Conservation (phyloP, 192 early-diverging fungal genomes). For the Gigaspora rosea region DNA sequence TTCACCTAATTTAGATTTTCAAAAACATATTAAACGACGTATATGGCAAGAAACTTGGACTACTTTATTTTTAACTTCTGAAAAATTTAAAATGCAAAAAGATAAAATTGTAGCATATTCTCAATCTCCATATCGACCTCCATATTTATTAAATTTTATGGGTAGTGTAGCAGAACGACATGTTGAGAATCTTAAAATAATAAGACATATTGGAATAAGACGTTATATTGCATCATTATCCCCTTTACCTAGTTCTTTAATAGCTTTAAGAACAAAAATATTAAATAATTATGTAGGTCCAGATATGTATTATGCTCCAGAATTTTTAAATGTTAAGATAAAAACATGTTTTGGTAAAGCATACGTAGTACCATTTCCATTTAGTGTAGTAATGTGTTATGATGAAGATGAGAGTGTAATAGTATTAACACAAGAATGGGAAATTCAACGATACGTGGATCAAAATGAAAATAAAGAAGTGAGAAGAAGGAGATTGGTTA, state of each 20-base stretch:
- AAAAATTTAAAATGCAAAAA: conserved; percentile 57
- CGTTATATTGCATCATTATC: conserved; percentile 46
- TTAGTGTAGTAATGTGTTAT: conserved; percentile 66
- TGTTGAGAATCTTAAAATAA: conserved; percentile 63
- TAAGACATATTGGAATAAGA: conserved; percentile 54
- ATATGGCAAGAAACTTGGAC: conserved; percentile 78
- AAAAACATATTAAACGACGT: conserved; percentile 48
- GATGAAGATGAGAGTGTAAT: conserved; percentile 59
- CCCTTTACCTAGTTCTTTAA: conserved; percentile 42
- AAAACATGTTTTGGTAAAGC: conserved; percentile 64
- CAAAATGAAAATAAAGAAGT: conserved; percentile 55
- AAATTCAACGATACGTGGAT: conserved; percentile 53
- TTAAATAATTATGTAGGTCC: conserved; percentile 55
- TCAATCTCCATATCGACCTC: conserved; percentile 55
- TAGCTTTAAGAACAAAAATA: conserved; percentile 41
- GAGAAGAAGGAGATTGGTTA: conserved; percentile 45
- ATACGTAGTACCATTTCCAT: conserved; percentile 66
- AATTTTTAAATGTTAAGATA: conserved; percentile 45
- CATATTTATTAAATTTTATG: conserved; percentile 65
- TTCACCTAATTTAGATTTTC: conserved; percentile 44
- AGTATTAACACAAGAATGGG: conserved; percentile 52
- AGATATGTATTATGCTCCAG: conserved; percentile 69
- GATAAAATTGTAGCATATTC: conserved; percentile 56
- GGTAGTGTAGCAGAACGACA: conserved; percentile 68
- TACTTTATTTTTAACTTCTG: conserved; percentile 57